Evolutionary conservation across 768 basidiomycete species (phyloP), one percentile per base, ranked within the genome.

Genomic region (Termitomyces sp.): DNA sequence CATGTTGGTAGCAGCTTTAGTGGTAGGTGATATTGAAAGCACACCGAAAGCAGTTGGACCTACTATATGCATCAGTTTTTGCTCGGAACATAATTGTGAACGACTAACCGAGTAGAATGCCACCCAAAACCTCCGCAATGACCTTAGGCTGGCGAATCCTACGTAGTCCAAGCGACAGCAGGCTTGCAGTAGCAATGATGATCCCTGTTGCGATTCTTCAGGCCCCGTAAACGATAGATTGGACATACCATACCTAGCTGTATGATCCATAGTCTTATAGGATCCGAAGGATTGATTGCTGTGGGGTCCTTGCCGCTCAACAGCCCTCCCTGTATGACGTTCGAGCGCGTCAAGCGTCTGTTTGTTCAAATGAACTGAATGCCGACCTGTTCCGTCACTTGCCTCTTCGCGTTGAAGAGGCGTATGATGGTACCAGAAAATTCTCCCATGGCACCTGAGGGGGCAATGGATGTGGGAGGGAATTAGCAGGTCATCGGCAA

Each of bases 141-240:
- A 92, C 91, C 68, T 84, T 88, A 4, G 96, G 96, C 67, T 98
- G 96, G 29, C 83, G 82, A 38, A 96, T 74, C 71, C 82, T 89
- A n/a, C 83, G 78, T 42, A 98, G 79, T 3, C 72, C 78, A 15
- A 94, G 81, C 1, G 87, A 83, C n/a, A 95, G 83, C 25, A 91
- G 64, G 69, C 90, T 91, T 3, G 91, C 88, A 57, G 87, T 90
- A 47, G 81, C 74, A 56, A 99, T 83, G 75, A 98, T 97, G 63
- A 98, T 81, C 53, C 88, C 91, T 91, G 65, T 3, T 42, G n/a
- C 31, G 5, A 12, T 29, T 17, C 9, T 3, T 52, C 34, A 37
- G 47, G 14, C 40, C 20, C 29, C 20, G 43, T 36, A 38, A 25
- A 20, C 14, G 25, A 31, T 25, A 5, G 25, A 1, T 5, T 32